Evolutionary conservation across 2,329 filamentous ascomycete genomes (phyloP).

Genomic region (Colletotrichum gigasporum): DNA sequence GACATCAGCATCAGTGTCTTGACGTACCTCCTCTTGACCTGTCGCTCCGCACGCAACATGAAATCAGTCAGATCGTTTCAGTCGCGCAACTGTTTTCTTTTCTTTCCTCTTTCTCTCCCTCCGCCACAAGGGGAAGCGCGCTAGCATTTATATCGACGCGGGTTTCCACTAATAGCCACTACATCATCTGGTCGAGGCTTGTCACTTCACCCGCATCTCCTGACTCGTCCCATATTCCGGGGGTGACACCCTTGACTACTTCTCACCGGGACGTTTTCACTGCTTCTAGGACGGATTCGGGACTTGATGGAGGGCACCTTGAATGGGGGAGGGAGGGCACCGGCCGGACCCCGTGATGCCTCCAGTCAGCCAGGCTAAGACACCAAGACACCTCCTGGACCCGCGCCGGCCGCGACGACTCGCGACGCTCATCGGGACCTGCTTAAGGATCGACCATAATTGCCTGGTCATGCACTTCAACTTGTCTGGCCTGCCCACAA

Average conservation of each 20-base stretch:
- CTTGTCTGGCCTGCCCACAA: conserved; percentile 13
- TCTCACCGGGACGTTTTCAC: conserved; percentile 8
- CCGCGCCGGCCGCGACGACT: conserved; percentile 27
- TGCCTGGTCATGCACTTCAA: conserved; percentile 25
- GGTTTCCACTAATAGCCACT: conserved; percentile 5
- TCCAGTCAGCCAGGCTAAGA: conserved; percentile 26
- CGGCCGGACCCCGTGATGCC: conserved; percentile 27
- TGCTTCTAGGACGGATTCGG: conserved; percentile 14
- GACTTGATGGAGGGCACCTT: conserved; percentile 14
- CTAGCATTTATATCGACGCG: conserved; percentile 29
- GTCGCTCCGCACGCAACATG: neutral
- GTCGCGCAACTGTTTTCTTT: neutral
- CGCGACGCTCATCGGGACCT: conserved; percentile 29
- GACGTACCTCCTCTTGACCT: conserved; percentile 25
- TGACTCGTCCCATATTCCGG: conserved; percentile 30
- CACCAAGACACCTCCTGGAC: conserved; percentile 17
- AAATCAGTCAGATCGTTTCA: neutral
- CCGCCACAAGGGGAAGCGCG: conserved; percentile 9
- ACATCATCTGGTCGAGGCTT: conserved; percentile 25
- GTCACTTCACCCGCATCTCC: conserved; percentile 28
- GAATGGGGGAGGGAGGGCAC: conserved; percentile 14
- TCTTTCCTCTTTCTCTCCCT: conserved; percentile 5
- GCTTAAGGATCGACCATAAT: conserved; percentile 26
- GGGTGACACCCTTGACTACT: conserved; percentile 6
- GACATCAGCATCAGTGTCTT: neutral